These are phyloP conservation scores for Phlyctochytrium bullatum DNA, from an alignment of 192 early-diverging fungal species.

Conservation along the genomic window DNA sequence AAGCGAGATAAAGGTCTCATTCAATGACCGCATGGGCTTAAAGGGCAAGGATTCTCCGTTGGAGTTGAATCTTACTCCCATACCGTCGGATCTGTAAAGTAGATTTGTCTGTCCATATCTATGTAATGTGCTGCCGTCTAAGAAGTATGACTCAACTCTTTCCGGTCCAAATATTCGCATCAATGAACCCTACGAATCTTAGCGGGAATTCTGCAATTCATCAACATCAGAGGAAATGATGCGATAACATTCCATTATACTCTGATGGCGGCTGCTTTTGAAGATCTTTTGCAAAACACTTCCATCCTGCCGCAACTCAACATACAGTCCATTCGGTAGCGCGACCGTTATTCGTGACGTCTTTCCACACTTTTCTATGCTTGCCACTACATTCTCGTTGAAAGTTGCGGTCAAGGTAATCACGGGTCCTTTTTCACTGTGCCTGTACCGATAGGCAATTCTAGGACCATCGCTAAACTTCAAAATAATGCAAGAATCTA, in stretches of 20 bases:
- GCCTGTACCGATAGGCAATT: conserved; percentile 15
- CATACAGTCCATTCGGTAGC: conserved; percentile 21
- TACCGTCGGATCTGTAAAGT: neutral
- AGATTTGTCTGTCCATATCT: neutral
- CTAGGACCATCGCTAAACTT: neutral
- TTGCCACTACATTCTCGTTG: no score
- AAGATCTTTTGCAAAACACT: conserved; percentile 13
- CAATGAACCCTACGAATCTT: conserved; percentile 31
- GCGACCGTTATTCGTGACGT: neutral
- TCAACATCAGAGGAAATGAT: conserved; percentile 5
- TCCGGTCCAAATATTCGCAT: conserved; percentile 25
- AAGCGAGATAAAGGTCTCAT: neutral
- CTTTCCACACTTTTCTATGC: conserved; percentile 8
- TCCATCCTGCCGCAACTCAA: conserved; percentile 24
- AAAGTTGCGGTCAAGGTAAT: conserved; percentile 24
- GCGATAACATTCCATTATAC: conserved; percentile 23
- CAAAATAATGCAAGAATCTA: conserved; percentile 7
- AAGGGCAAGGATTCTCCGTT: neutral
- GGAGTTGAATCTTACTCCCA: neutral
- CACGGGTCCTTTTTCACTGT: conserved; percentile 23
- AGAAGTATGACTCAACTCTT: conserved; percentile 15
- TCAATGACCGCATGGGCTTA: neutral
- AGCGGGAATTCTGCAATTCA: neutral
- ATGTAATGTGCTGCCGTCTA: conserved; percentile 33
- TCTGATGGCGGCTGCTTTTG: conserved; percentile 24